Percentiles rank a stretch among this genome's conserved stretches.
Evolutionary conservation across 169 alveolate genomes (phyloP).

Genomic region (Babesia microti): DNA sequence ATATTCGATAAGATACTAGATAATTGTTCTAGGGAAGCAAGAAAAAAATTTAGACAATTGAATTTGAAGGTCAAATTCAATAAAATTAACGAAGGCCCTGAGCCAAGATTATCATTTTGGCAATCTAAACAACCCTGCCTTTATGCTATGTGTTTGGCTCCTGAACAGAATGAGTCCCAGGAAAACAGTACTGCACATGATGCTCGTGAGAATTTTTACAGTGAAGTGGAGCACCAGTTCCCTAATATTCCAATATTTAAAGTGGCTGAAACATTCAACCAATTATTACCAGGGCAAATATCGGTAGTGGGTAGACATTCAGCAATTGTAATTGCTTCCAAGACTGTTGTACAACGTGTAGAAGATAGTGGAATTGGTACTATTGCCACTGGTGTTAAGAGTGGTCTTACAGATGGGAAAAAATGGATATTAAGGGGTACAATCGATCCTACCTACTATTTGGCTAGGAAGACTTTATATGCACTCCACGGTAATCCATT

Average conservation of each 20-base stretch:
- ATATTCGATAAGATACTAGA: no score
- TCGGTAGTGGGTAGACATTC: conserved; percentile 20
- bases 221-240: not conserved
- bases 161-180: no score
- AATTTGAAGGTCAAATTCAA: no score
- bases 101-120: no score
- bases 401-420: conserved; percentile 2
- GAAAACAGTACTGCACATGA: no score
- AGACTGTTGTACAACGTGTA: conserved; percentile 17
- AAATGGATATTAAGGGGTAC: conserved; percentile 41
- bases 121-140: no score
- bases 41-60: no score
- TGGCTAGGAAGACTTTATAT: conserved; percentile 30
- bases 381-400: conserved; percentile 5
- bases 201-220: no score
- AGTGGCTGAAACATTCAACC: conserved; percentile 6
- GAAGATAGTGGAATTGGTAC: conserved; percentile 10
- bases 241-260: not conserved
- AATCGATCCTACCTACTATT: conserved; percentile 38
- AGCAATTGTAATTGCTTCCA: conserved; percentile 9
- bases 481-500: conserved; percentile 28
- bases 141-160: no score
- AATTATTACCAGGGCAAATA: conserved; percentile 4
- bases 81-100: no score
- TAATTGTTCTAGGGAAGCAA: no score